Evolutionary conservation across 805 yeast genomes (phyloP).

Genomic region (Metschnikowia peoriensis): DNA sequence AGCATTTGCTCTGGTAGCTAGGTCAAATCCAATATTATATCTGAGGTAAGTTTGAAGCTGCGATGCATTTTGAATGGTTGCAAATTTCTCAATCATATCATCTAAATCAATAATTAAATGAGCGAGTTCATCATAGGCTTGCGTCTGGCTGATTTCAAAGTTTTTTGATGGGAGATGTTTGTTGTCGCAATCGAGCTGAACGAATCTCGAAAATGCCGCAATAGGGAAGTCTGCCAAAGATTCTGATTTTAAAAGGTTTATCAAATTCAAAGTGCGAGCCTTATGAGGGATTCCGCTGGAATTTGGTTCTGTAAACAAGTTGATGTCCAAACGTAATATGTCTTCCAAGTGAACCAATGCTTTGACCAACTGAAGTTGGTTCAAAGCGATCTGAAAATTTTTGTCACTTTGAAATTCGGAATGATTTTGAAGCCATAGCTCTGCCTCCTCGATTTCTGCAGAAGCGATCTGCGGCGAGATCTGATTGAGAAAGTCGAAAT

Average conservation of each 20-base stretch:
- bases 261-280: background rate
- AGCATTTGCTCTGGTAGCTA: slow-evolving; percentile 32
- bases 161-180: slow-evolving; percentile 38
- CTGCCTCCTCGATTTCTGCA: slow-evolving; percentile 32
- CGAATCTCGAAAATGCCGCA: slow-evolving; percentile 31
- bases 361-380: slow-evolving; percentile 28
- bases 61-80: slow-evolving; percentile 18
- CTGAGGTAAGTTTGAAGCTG: slow-evolving; percentile 29
- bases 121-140: slow-evolving; percentile 22
- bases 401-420: slow-evolving; percentile 11
- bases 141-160: slow-evolving; percentile 19
- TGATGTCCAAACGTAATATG: slow-evolving; percentile 4
- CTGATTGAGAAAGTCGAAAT: slow-evolving; percentile 34
- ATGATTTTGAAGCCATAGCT: slow-evolving; percentile 29
- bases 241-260: background rate
- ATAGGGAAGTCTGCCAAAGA: background rate
- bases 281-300: slow-evolving; percentile 2
- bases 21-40: slow-evolving; percentile 26
- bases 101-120: slow-evolving; percentile 22
- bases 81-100: slow-evolving; percentile 19
- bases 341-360: slow-evolving; percentile 22
- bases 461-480: slow-evolving; percentile 23
- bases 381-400: slow-evolving; percentile 10
- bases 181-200: slow-evolving; percentile 37
- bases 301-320: slow-evolving; percentile 3